Conservation (phyloP, 169 alveolate genomes). For the Plasmodium sp. region DNA sequence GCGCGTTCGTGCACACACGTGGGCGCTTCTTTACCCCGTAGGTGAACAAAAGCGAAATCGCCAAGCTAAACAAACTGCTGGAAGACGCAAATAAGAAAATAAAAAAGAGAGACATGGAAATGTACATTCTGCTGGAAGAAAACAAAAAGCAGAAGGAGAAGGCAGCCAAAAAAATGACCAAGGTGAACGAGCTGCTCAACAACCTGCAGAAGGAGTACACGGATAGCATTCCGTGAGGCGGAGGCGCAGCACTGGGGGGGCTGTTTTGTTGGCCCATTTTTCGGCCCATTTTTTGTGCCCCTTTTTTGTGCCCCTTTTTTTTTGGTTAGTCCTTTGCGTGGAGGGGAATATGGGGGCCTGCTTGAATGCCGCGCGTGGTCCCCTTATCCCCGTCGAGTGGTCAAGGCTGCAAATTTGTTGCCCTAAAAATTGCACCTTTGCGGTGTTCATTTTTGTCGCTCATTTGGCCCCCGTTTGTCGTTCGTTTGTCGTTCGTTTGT, state of each 20-base stretch:
- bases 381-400: background rate
- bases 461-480: background rate
- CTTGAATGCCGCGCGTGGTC: background rate
- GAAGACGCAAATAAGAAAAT: conserved; percentile 70
- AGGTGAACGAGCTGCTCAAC: conserved; percentile 49
- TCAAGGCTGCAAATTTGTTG: background rate
- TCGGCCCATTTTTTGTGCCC: background rate
- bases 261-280: background rate
- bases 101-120: conserved; percentile 72
- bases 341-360: background rate
- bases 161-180: conserved; percentile 74
- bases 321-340: background rate
- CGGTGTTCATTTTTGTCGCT: background rate
- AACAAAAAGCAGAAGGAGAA: conserved; percentile 73
- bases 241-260: background rate
- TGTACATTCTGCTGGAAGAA: conserved; percentile 69
- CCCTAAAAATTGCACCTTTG: background rate
- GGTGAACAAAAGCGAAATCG: conserved; percentile 45
- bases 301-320: background rate
- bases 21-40: background rate
- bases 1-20: background rate
- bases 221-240: conserved; percentile 36
- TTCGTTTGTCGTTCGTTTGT: background rate
- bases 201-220: conserved; percentile 68
- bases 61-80: conserved; percentile 49